Base-by-base conservation (phyloP, 1,284 basidiomycete genomes). In the Cryptococcus sp. region DNA sequence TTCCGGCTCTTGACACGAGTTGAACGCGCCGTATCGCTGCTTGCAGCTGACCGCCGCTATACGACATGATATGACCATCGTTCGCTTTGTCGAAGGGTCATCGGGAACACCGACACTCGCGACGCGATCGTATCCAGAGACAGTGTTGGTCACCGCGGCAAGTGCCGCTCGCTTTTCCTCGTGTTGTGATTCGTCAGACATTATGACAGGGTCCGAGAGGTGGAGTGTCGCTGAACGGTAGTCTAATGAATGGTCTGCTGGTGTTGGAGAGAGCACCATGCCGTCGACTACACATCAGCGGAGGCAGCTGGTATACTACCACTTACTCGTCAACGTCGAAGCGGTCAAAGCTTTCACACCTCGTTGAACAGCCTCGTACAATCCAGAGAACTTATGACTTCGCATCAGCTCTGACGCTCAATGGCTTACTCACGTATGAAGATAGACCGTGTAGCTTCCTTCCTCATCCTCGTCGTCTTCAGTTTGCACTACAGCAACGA, bases 141-240 rank as follows among this genome's bases (percentile, higher is more conserved):
- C 59, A 19, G 45, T 51, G 43, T 65, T 51, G 17, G 56, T 54
- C 7, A 67, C 60, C 17, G 41, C 57, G 0, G 45, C 57, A 3
- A 67, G 51, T 10, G 57, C 56, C 2, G 19, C 22, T 1, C 61
- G 56, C 46, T 67, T 67, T 50, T 67, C 66, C 27, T 63, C 66
- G 39, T 60, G 59, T 2, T 46, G 30, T 2, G 54, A 22, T 30
- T 58, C 52, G 48, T 50, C 50, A 41, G 47, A 17, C 39, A 67
- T 46, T 16, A 67, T 25, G 11, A 22, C 6, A 15, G 61, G 59
- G 10, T 54, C 20, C 23, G 49, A 41, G 25, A 67, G 61, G 47
- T 67, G 66, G 27, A 67, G 23, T 1, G 66, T 67, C 4, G 63
- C 63, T 7, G 61, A 63, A 17, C 66, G 58, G 43, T 67, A 67